These are phyloP conservation scores for Arthrobotrys conoides DNA, from an alignment of 2,329 filamentous ascomycete genomes.

Conservation along the genomic window DNA sequence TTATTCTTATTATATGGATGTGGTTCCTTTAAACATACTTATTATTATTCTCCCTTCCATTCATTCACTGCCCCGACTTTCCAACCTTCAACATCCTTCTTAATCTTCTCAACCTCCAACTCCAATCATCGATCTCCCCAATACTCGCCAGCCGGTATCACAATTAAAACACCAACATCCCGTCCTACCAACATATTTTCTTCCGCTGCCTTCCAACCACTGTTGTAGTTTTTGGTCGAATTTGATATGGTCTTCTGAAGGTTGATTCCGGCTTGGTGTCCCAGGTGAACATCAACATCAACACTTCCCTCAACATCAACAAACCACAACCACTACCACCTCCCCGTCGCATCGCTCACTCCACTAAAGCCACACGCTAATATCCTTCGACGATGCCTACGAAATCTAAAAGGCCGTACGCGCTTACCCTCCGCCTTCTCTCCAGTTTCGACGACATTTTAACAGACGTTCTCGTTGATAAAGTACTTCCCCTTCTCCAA, in stretches of 20 bases:
- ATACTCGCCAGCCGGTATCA: not conserved
- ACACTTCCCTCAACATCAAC: slow-evolving; percentile 37
- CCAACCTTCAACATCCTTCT: slow-evolving; percentile 2
- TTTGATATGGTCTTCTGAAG: slow-evolving; percentile 37
- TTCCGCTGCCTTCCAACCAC: not conserved
- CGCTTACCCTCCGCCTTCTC: slow-evolving; percentile 87
- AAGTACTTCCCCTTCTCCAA: slow-evolving; percentile 75
- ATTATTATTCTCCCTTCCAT: not conserved
- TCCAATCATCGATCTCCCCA: not conserved
- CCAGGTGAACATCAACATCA: slow-evolving; percentile 13
- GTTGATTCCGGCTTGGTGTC: not conserved
- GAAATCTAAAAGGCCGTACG: slow-evolving; percentile 68
- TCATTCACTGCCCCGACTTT: not conserved
- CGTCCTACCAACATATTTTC: slow-evolving; percentile 6
- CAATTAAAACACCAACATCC: slow-evolving; percentile 9
- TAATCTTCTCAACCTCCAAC: not conserved
- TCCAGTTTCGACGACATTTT: slow-evolving; percentile 95
- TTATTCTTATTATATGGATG: not conserved
- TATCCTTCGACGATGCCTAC: slow-evolving; percentile 43
- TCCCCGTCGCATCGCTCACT: slow-evolving; percentile 1
- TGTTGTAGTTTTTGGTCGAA: not conserved
- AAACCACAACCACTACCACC: slow-evolving; percentile 7
- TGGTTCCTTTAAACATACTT: not conserved
- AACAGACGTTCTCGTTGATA: slow-evolving; percentile 94
- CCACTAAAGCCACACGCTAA: not conserved